Evolutionary conservation across 2,329 filamentous ascomycete species (phyloP).

Genomic region (Teratosphaeria zuluensis): DNA sequence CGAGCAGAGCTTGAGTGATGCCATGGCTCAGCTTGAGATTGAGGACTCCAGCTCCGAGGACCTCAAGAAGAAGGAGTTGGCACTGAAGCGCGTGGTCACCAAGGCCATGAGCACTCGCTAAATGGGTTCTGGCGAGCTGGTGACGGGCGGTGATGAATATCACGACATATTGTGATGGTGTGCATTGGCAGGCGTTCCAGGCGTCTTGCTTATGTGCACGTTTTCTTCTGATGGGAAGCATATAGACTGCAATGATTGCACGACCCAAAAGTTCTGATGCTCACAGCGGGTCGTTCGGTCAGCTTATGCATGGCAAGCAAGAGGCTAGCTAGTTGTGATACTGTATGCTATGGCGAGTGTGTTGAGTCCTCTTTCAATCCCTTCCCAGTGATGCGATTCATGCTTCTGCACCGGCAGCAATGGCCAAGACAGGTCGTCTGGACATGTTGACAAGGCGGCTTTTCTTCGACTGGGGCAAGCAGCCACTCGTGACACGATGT

Average conservation of each 20-base stretch:
- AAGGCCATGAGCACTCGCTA: slow-evolving; percentile 47
- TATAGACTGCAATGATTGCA: background rate
- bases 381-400: background rate
- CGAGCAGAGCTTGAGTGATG: slow-evolving; percentile 89
- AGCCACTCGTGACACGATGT: no score
- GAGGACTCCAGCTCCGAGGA: slow-evolving; percentile 87
- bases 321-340: background rate
- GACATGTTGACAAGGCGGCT: background rate
- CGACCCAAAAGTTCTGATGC: background rate
- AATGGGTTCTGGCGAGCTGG: background rate
- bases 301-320: background rate
- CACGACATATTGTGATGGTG: background rate
- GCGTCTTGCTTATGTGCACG: background rate
- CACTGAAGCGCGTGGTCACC: slow-evolving; percentile 93
- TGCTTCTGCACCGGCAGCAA: background rate
- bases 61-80: slow-evolving; percentile 99
- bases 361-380: background rate
- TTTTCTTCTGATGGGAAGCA: background rate
- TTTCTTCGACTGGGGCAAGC: no score
- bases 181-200: background rate
- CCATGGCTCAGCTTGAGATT: slow-evolving; percentile 94
- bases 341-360: background rate
- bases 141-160: background rate
- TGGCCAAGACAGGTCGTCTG: background rate
- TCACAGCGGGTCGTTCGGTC: background rate